Percentiles rank a stretch among this genome's conserved stretches.
Evolutionary conservation across 2,329 filamentous ascomycete species (phyloP).

Genomic region (Claviceps monticola): DNA sequence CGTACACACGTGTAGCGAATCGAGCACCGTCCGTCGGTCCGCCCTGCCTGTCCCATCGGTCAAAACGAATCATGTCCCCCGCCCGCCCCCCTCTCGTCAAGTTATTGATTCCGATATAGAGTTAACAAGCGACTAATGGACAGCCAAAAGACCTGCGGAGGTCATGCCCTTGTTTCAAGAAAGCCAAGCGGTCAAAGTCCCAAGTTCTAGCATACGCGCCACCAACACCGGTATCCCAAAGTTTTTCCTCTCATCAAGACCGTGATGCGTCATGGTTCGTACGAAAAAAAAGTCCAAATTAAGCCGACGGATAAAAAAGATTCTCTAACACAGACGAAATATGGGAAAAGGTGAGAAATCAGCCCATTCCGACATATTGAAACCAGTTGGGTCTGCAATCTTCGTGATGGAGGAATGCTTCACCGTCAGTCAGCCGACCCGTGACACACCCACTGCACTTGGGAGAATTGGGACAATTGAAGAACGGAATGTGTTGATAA

Average conservation of each 20-base stretch:
- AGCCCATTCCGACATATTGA: conserved; percentile 79
- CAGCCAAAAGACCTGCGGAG: neutral
- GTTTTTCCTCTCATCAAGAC: neutral
- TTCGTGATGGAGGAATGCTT: conserved; percentile 71
- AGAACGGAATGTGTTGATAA: conserved; percentile 96
- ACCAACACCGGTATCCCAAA: conserved; percentile 4
- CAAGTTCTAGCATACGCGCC: conserved; percentile 3
- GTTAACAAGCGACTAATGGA: neutral
- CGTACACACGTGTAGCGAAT: conserved; percentile 7
- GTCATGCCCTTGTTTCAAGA: neutral
- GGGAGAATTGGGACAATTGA: conserved; percentile 94
- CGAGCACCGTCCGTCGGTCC: neutral
- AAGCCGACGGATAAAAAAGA: neutral
- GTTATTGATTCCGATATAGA: conserved; percentile 3
- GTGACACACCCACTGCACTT: conserved; percentile 84
- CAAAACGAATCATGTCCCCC: neutral
- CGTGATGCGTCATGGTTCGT: neutral
- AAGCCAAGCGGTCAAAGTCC: neutral
- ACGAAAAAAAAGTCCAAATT: neutral
- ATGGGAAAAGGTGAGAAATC: conserved; percentile 10
- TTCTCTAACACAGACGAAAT: neutral
- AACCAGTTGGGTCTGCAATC: conserved; percentile 97
- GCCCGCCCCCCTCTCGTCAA: conserved; percentile 1
- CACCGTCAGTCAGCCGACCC: conserved; percentile 80
- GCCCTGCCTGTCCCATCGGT: no score